phyloP scores from a whole-genome alignment of 106 monocot species.

The Dendrobium nobile region DNA sequence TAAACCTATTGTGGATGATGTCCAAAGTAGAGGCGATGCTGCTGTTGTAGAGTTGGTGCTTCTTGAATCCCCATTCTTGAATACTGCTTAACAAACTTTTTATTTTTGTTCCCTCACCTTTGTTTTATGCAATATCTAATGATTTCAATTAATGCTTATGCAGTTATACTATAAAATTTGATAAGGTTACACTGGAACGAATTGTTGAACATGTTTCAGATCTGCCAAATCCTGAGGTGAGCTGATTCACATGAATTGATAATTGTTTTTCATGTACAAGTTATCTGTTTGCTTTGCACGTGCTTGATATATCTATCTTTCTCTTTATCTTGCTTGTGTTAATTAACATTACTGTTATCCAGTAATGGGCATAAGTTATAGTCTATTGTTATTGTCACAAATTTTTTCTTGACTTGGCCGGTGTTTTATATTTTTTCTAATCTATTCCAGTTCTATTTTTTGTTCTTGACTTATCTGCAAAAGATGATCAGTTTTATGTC shows the following conservation, averaged over 20 bases:
- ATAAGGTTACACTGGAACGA: slow-evolving; percentile 68
- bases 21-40: slow-evolving; percentile 67
- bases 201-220: slow-evolving; percentile 64
- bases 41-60: slow-evolving; percentile 80
- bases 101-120: background rate
- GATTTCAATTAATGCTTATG: slow-evolving; percentile 13
- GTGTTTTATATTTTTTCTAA: background rate
- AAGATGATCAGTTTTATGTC: background rate
- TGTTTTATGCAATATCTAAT: background rate
- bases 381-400: background rate
- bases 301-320: background rate
- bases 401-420: background rate
- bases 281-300: background rate
- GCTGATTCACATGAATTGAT: background rate
- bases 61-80: slow-evolving; percentile 10
- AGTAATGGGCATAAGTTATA: background rate
- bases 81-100: background rate
- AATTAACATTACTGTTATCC: background rate
- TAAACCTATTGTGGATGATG: slow-evolving; percentile 92
- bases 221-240: slow-evolving; percentile 83
- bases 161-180: slow-evolving; percentile 79
- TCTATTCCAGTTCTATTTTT: background rate
- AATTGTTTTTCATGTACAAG: background rate
- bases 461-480: background rate
- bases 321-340: background rate